Evolutionary conservation across 257 asterid genomes (phyloP).

Genomic region (Jacaranda copaia): DNA sequence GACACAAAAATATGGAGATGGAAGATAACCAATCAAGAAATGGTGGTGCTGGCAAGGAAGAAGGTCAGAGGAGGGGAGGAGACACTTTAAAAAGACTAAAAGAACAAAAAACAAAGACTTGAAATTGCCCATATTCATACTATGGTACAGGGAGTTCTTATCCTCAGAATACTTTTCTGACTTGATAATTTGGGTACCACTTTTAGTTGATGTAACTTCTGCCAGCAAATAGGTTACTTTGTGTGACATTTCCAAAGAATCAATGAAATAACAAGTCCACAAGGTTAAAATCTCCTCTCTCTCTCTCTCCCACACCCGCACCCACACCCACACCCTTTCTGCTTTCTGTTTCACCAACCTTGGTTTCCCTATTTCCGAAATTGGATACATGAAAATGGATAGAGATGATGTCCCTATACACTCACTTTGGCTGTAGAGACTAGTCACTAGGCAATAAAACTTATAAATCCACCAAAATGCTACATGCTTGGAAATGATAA

Average conservation of each 20-base stretch:
- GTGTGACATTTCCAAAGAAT: constrained; percentile 25
- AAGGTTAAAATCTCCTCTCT: not conserved
- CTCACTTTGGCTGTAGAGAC: not conserved
- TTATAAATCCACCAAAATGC: not conserved
- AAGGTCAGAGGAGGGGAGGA: not conserved
- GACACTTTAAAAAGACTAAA: constrained; percentile 18
- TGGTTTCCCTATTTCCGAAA: not conserved
- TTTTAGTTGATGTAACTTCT: constrained; percentile 33
- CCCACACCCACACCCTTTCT: too few species aligned
- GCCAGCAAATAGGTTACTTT: constrained; percentile 34
- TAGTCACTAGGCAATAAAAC: not conserved
- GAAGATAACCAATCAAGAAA: not conserved
- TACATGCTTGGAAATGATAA: not conserved
- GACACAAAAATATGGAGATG: not conserved
- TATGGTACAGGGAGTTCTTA: constrained; percentile 36
- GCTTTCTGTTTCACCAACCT: not conserved
- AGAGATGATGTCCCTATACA: not conserved
- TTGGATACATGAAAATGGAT: constrained; percentile 11
- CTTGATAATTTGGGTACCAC: constrained; percentile 30
- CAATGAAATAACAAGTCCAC: constrained; percentile 1
- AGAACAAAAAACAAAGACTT: constrained; percentile 24
- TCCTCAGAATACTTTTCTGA: constrained; percentile 33
- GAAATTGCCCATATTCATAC: constrained; percentile 30
- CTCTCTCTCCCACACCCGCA: too few species aligned
- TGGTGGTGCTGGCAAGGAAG: constrained; percentile 2